Evolutionary conservation across 768 basidiomycete genomes (phyloP).

Genomic region (Hygrophorus pudorinus): DNA sequence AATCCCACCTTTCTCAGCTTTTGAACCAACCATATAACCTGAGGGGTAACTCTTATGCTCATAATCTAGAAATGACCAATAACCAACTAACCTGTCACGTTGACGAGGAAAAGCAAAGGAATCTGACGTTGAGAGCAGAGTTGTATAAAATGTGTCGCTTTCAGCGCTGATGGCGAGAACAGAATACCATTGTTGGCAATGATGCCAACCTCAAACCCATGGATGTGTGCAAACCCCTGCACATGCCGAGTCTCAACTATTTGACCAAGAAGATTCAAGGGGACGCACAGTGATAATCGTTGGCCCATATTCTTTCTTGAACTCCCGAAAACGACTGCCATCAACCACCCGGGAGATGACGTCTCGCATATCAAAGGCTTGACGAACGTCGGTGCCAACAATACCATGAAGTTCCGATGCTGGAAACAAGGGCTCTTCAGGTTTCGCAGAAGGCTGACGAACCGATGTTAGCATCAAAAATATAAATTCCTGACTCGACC

Average conservation of each 20-base stretch:
- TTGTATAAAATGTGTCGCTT: constrained; percentile 93
- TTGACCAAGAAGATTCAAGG: neutral
- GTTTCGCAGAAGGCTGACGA: constrained; percentile 41
- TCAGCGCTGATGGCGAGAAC: constrained; percentile 87
- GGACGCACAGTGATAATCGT: constrained; percentile 75
- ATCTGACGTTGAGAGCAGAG: constrained; percentile 87
- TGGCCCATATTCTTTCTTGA: constrained; percentile 91
- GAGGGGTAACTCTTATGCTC: neutral
- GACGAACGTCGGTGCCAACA: constrained; percentile 81
- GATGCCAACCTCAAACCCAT: constrained; percentile 86
- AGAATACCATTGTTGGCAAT: constrained; percentile 93
- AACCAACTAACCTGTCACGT: constrained; percentile 65
- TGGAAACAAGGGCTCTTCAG: constrained; percentile 73
- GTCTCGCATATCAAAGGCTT: constrained; percentile 89
- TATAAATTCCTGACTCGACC: constrained; percentile 14
- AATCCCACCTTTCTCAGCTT: constrained; percentile 89
- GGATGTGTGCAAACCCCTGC: constrained; percentile 82
- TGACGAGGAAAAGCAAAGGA: constrained; percentile 87
- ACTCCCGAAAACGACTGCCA: constrained; percentile 86
- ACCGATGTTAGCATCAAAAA: constrained; percentile 2
- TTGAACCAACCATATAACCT: constrained; percentile 95
- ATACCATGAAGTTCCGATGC: constrained; percentile 82
- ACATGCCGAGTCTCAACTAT: neutral
- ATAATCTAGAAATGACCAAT: neutral
- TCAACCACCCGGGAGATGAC: constrained; percentile 89